phyloP scores from a whole-genome alignment of 441 rosid genomes.

The Gossypium trilobum region DNA sequence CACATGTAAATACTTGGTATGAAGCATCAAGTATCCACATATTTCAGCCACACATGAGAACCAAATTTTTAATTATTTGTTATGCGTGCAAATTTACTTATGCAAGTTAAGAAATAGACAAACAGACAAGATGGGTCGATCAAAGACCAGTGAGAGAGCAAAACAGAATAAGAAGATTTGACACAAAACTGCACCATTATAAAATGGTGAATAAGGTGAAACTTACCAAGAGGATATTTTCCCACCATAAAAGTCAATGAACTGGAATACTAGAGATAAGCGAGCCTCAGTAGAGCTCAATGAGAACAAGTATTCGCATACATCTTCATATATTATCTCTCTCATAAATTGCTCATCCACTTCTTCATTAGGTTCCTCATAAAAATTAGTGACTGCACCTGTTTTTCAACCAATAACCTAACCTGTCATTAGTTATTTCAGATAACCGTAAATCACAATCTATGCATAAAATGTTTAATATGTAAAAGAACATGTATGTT shows the following conservation, averaged over 20 bases:
- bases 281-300: constrained; percentile 63
- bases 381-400: constrained; percentile 29
- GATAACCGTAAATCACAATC: background rate
- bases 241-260: constrained; percentile 79
- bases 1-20: background rate
- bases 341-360: constrained; percentile 59
- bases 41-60: background rate
- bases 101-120: background rate
- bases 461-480: background rate
- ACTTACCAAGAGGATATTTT: constrained; percentile 52
- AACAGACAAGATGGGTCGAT: background rate
- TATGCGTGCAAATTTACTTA: background rate
- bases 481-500: background rate
- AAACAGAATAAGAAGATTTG: background rate
- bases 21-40: constrained; percentile 3
- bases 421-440: background rate
- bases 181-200: background rate
- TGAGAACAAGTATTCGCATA: constrained; percentile 65
- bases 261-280: constrained; percentile 59
- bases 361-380: constrained; percentile 39
- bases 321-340: constrained; percentile 71
- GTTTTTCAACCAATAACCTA: constrained; percentile 15
- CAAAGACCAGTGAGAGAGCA: background rate
- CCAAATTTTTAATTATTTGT: background rate
- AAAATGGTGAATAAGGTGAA: background rate